Conservation (phyloP, 345 rosid species). For the Lepidium didymum region DNA sequence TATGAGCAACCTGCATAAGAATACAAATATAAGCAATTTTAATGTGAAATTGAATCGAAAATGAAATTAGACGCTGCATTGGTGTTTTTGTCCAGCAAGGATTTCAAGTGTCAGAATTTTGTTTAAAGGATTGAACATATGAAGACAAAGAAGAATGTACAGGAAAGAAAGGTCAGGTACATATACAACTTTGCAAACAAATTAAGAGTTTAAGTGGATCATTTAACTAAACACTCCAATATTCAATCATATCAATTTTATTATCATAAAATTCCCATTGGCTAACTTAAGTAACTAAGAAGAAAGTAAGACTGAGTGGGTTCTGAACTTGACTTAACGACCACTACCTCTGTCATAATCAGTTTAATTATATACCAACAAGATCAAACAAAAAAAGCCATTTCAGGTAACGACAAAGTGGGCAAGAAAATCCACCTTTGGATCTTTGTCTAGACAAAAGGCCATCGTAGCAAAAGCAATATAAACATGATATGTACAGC, state of each 20-base stretch:
- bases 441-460: conserved; percentile 86
- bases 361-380: background rate
- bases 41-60: background rate
- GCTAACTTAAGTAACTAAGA: background rate
- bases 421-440: conserved; percentile 51
- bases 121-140: background rate
- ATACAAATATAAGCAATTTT: background rate
- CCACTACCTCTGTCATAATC: conserved; percentile 1
- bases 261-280: background rate
- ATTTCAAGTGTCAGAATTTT: background rate
- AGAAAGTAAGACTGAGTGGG: background rate
- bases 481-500: conserved; percentile 81
- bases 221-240: background rate
- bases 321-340: conserved; percentile 1
- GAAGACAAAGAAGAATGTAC: background rate
- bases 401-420: background rate
- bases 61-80: background rate
- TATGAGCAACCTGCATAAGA: conserved; percentile 73
- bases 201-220: background rate
- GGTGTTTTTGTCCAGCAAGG: background rate
- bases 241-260: background rate
- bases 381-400: background rate
- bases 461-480: conserved; percentile 91
- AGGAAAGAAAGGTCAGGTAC: background rate
- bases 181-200: background rate